Base-by-base conservation (phyloP, 352 stramenopile genomes). In the Aphanomyces stellatus region DNA sequence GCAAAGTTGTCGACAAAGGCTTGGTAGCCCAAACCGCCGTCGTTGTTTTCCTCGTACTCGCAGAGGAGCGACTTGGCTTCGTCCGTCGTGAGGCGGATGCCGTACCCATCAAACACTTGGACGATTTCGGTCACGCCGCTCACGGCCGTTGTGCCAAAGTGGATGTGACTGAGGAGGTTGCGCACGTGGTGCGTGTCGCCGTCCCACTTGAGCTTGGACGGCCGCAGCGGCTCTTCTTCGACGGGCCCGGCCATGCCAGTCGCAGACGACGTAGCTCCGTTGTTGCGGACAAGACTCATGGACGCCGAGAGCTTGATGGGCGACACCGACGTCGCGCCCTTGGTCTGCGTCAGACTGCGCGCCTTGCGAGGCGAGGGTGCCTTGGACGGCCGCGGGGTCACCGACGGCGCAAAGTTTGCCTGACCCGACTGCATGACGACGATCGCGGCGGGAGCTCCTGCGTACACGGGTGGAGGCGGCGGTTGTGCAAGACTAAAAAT, bases 21-120 rank as follows among this genome's bases (percentile, higher is more conserved):
- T 48, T 74, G 74, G 74, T 91, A 91, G 28, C 60, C 61, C 13
- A 89, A 64, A 15, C 65, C 70, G 28, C 63, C 69, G 62, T 91
- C 82, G 72, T 88, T 91, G 72, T 84, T 91, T 72, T 91, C 82
- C 28, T 91, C 82, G 68, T 85, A 91, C 55, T 91, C 82, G 53
- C 87, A 78, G 3, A 81, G 71, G 35, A 91, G 70, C 40, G 73
- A 74, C 65, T 85, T 80, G 22, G 79, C 82, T 28, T 88, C 80
- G 43, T 84, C 77, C 4, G 67, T 77, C 3, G 79, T 77, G 28
- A 88, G 64, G 6, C 72, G 35, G 53, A 91, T 78, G 24, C 74
- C 79, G 57, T 80, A 80, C 11, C 65, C 60, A 8, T 74, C 72
- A 33, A 89, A 84, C 24, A 84, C 80, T 28, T 73, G 69, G 15